Evolutionary conservation across 768 basidiomycete species (phyloP).

Genomic region (Lentinus tigrinus): DNA sequence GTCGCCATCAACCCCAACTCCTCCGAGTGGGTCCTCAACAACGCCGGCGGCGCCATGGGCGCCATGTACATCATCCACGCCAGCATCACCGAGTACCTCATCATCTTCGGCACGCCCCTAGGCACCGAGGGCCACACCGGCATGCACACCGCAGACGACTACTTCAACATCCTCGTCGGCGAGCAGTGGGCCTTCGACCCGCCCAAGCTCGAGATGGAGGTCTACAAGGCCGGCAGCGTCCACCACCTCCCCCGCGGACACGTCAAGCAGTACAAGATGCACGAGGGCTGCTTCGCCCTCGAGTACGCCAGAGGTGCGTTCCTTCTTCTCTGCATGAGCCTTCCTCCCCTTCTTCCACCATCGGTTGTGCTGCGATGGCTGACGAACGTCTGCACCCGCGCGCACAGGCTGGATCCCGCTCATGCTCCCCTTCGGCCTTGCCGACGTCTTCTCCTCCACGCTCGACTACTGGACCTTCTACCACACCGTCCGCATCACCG

Average conservation of each 20-base stretch:
- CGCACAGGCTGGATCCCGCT: conserved; percentile 89
- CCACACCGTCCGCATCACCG: conserved; percentile 75
- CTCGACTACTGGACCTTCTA: conserved; percentile 84
- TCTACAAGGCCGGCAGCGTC: conserved; percentile 80
- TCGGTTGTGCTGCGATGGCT: background rate
- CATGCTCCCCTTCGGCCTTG: conserved; percentile 94
- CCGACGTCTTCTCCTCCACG: conserved; percentile 84
- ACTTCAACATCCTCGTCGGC: conserved; percentile 92
- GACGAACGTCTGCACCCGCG: background rate
- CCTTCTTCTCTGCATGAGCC: too few relatives aligned
- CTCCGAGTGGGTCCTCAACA: conserved; percentile 93
- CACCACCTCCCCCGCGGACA: conserved; percentile 81
- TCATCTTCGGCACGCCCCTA: conserved; percentile 93
- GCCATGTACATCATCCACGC: conserved; percentile 98
- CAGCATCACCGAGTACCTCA: conserved; percentile 94
- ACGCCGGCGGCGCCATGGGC: conserved; percentile 97
- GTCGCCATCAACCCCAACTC: conserved; percentile 56
- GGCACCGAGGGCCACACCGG: conserved; percentile 98
- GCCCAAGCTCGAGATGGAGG: conserved; percentile 81
- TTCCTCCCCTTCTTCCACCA: background rate
- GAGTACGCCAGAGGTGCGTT: conserved; percentile 88
- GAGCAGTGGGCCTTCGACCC: conserved; percentile 93
- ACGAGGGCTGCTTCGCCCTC: conserved; percentile 91
- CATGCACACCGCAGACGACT: conserved; percentile 94
- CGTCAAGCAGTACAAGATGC: conserved; percentile 98